Base-by-base conservation (phyloP, 345 rosid species). In the Acer campestre region DNA sequence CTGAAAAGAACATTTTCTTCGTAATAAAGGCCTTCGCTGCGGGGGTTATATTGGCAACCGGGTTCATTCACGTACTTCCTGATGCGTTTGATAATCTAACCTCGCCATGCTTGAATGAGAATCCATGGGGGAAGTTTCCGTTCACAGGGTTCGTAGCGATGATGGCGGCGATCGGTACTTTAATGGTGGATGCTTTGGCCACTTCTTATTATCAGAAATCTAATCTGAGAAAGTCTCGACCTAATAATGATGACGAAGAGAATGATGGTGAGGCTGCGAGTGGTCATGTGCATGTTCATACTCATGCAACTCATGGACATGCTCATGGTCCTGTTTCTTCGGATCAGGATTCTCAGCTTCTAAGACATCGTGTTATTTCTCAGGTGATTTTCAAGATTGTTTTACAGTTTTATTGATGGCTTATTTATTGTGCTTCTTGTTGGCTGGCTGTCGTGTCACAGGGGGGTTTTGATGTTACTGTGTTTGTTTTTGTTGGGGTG, bases 11-110 rank as follows among this genome's bases (percentile, higher is more conserved):
- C 23, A 16, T 75, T 8, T 93, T 89, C 79, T 82, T 87, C 44
- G 12, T 90, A 5, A 55, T 90, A 65, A 90, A 90, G 73, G 80
- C 89, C 0, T 86, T 90, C n/a, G 90, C 92, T 0, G 89, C 89
- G 0, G 89, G 94, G 3, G 89, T 87, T 7, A 90, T 90, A 46
- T 77, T 89, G 49, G 66, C 89, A 0, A 89, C 91, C 0, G 91
- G 84, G 13, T 86, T 91, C 49, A 70, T 86, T 14, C 93, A 88
- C 25, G 86, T 89, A 1, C 85, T 91, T 61, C 90, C 92, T 1
- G 88, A 88, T 10, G 89, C 92, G 11, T 86, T 84, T 11, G 74
- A 88, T 0, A 83, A n/a, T 68, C 67, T 91, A 11, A 80, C 89
- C 0, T 82, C 89, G 2, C 88, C 88, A 2, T 87, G 90, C 70